Evolutionary conservation across 1,284 basidiomycete species (phyloP), one percentile per base, ranked within the genome.

Genomic region (Ceratobasidium sp.): DNA sequence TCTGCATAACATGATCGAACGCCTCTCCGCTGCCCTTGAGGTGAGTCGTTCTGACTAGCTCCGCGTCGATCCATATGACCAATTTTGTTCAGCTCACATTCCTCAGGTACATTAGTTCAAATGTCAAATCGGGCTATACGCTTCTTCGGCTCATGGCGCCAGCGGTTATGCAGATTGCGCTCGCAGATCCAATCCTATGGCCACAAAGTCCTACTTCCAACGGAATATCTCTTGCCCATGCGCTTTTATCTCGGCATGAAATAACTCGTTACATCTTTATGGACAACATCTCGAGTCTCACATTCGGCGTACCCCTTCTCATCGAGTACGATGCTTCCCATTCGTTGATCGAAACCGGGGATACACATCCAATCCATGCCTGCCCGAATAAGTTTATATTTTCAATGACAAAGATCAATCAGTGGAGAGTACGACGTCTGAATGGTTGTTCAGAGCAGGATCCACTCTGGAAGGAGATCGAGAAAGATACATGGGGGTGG

Each of bases 221-320:
- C 44, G 64, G 64, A n/a, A n/a, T n/a, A n/a, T 74, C 61, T 5
- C 61, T 74, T 10, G 15, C 46, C 10, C 44, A 74, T n/a, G 71
- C n/a, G n/a, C 44, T 74, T 33, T 17, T n/a, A 4, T 33, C 59
- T 33, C 46, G n/a, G 5, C 56, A 5, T 6, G 71, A 74, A 23
- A 9, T 74, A 12, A 20, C 46, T 28, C 26, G 71, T 2, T 74
- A 64, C 42, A 33, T 74, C 3, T 74, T 65, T 33, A 74, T 65
- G 23, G 71, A 74, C 40, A 33, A 23, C 2, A 33, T 54, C 26
- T 20, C 48, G 10, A 64, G 57, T 48, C 46, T 74, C n/a, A 17
- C 26, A 6, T 54, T 65, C n/a, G 71, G 59, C 17, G 28, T 74
- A 15, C n/a, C n/a, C n/a, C n/a, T n/a, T n/a, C n/a, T n/a, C n/a